phyloP scores from a whole-genome alignment of 2,329 filamentous ascomycete species.

The Pyrenophora teres region DNA sequence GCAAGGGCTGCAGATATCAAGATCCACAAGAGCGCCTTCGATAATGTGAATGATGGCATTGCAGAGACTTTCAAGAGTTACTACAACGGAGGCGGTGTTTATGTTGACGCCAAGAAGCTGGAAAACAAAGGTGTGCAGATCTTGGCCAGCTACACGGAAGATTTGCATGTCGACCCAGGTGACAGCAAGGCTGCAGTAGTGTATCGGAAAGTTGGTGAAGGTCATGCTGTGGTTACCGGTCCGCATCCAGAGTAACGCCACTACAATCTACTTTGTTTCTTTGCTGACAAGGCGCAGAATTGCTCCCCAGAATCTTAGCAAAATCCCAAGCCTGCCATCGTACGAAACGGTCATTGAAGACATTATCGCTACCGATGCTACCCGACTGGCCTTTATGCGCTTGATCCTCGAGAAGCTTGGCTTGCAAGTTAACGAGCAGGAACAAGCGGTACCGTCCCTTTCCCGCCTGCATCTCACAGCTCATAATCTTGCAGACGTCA shows the following conservation, averaged over 20 bases:
- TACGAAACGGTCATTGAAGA: conserved; percentile 73
- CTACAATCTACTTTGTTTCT: accelerated
- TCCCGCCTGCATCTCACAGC: conserved; percentile 84
- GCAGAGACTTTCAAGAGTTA: conserved; percentile 74
- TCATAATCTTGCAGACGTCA: conserved; percentile 65
- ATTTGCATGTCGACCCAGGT: conserved; percentile 76
- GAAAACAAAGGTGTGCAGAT: conserved; percentile 72
- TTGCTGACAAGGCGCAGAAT: conserved; percentile 63
- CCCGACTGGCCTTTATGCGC: conserved; percentile 75
- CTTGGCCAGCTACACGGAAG: conserved; percentile 77
- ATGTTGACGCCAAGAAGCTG: conserved; percentile 74
- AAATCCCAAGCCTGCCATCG: conserved; percentile 66
- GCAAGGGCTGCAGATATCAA: conserved; percentile 72
- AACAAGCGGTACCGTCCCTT: conserved; percentile 73
- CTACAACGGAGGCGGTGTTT: conserved; percentile 93
- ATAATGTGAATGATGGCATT: conserved; percentile 52
- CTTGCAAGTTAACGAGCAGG: conserved; percentile 74
- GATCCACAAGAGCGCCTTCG: conserved; percentile 66
- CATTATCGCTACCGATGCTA: conserved; percentile 70
- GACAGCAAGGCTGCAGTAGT: conserved; percentile 77
- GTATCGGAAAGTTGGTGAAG: conserved; percentile 80
- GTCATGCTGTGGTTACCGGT: conserved; percentile 78
- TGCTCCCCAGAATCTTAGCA: conserved; percentile 75
- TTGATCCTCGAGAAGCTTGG: conserved; percentile 80
- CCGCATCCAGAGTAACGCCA: conserved; percentile 84